Evolutionary conservation across 805 yeast species (phyloP), one percentile per base, ranked within the genome.

Genomic region (Candida coquimbonensis): DNA sequence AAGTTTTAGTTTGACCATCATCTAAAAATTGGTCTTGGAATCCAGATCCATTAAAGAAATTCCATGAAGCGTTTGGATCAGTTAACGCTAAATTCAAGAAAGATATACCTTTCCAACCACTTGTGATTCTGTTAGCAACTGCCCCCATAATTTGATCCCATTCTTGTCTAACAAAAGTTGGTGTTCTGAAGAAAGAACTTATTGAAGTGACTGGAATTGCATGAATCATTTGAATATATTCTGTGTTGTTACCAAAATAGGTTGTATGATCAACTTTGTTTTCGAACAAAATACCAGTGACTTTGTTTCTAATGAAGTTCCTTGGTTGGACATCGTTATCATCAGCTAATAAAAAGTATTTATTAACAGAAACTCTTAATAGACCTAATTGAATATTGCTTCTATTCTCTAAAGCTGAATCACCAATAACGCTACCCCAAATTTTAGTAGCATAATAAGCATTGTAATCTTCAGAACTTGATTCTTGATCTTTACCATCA

Each of bases 1-100:
- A 89, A 0, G 96, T 83, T 50, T 81, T 68, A 26, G 91, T 81
- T 73, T 88, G 91, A 3, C 97, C 97, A 47, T 78, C 77, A 57
- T 90, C 97, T 40, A 90, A 75, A 52, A 73, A 74, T 4, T 62
- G 55, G n/a, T 68, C 66, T 39, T 69, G 59, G 73, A 87, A 89
- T 45, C 66, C 67, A 7, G 68, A 53, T 32, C 75, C 59, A 1
- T 81, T 60, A 60, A 87, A 87, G 64, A 77, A 88, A 3, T 65
- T 52, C 59, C 80, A 87, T 0, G 95, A 72, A 1, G 73, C 46
- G 33, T 61, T 53, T 1, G 96, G 90, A 58, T 89, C 86, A 55
- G 65, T 76, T 17, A 90, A 66, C 0, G 96, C 96, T 45, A 74
- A 70, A 60, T 89, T 87, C 41, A 87, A 69, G 70, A 81, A 77